Evolutionary conservation across 1,284 basidiomycete genomes (phyloP).

Genomic region (Boletellus deceptivus): DNA sequence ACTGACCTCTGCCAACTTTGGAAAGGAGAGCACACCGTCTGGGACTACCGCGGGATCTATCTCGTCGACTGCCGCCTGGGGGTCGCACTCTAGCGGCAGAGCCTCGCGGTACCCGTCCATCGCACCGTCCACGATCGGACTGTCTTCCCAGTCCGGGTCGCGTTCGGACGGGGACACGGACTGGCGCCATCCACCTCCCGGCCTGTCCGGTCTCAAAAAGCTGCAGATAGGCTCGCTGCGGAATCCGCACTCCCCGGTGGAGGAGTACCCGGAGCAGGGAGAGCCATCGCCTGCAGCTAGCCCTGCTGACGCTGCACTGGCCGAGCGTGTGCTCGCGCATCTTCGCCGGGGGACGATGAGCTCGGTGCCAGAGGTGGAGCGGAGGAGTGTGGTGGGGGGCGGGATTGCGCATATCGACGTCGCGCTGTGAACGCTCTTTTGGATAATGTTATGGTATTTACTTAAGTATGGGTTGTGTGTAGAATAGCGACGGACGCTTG

Average conservation of each 20-base stretch:
- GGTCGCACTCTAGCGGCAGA: constrained; percentile 17
- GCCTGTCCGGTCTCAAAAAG: constrained; percentile 21
- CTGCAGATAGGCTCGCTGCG: constrained; percentile 12
- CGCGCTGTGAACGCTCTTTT: constrained; percentile 10
- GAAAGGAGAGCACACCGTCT: constrained; percentile 16
- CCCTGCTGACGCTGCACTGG: neutral
- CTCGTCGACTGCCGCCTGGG: constrained; percentile 13
- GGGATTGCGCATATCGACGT: constrained; percentile 32
- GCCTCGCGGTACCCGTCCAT: constrained; percentile 32
- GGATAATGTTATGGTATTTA: constrained; percentile 20
- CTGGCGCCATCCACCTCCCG: constrained; percentile 27
- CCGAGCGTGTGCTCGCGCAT: constrained; percentile 15
- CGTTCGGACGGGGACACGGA: constrained; percentile 18
- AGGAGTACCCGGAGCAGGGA: constrained; percentile 2
- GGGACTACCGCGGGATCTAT: constrained; percentile 13
- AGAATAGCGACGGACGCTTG: too few relatives aligned
- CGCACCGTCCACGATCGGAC: constrained; percentile 17
- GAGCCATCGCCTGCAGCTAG: neutral
- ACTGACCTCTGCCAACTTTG: constrained; percentile 29
- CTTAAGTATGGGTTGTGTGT: too few relatives aligned
- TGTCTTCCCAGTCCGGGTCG: constrained; percentile 11
- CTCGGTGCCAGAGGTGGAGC: constrained; percentile 27
- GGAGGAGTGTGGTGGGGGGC: constrained; percentile 17
- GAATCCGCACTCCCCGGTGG: constrained; percentile 28
- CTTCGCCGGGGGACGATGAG: constrained; percentile 19